Base-by-base conservation (phyloP, 2,329 filamentous ascomycete genomes). In the Graphilbum ipis-grandicollis region DNA sequence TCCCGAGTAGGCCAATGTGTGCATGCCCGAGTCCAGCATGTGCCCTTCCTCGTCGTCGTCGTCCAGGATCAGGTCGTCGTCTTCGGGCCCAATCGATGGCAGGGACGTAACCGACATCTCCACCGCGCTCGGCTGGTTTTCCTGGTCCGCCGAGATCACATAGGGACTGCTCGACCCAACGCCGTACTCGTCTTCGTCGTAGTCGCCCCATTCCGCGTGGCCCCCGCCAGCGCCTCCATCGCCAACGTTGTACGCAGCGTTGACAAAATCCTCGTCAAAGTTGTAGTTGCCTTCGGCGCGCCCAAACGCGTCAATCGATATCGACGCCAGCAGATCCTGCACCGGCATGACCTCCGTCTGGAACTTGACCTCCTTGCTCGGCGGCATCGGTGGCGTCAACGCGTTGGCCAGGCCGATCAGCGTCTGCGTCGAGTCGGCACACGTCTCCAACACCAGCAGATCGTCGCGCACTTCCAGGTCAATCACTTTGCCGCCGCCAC, bases 401-500 rank as follows among this genome's bases (percentile, higher is more conserved):
- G 79, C 85, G 48, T 80, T 83, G 14, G 86, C 59, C 31, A 93
- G 68, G 2, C 71, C 67, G 36, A 93, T 78, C 13, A 98, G 65
- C 0, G 90, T 98, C 53, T 94, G 85, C 0, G 85, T 96, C 2
- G 90, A 98, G 56, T 98, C 90, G 22, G 90, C 90, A 49, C 92
- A 98, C 1, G 86, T 92, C 55, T 98, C 90, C 7, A 98, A 60
- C 25, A 98, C 77, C 37, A 98, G 65, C 2, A 98, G 65, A 44
- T 93, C 79, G 49, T 93, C 86, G 42, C 74, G 74, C 33, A 96
- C 60, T 44, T 93, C 82, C 1, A 94, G 66, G 46, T 90, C 78
- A 13, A 94, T 56, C 30, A 73, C 69, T 44, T 76, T 79, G 22
- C 74, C 65, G 1, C 66, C 70, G 26, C 75, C 67, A 4, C 15